A percentile compares a stretch with the other conserved stretches of the same genome.
Evolutionary conservation across 1,139 yeast species (phyloP).

Genomic region (Taphrina confusa): DNA sequence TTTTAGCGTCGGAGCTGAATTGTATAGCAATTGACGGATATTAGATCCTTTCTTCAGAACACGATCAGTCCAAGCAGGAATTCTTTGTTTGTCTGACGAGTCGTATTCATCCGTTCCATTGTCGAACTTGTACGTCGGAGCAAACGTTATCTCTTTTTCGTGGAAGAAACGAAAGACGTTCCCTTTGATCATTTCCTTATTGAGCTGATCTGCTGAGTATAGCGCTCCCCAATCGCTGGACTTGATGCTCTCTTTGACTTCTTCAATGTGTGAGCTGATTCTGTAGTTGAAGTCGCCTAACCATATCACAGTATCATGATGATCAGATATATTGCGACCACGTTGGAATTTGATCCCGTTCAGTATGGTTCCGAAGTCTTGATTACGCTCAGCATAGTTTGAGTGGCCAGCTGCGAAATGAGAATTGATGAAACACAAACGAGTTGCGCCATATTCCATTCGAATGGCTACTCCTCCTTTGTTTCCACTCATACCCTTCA

Average conservation of each 20-base stretch:
- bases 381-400: constrained; percentile 82
- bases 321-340: constrained; percentile 64
- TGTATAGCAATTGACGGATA: constrained; percentile 66
- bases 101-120: constrained; percentile 83
- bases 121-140: constrained; percentile 93
- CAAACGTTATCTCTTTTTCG: constrained; percentile 75
- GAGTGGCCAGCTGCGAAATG: constrained; percentile 92
- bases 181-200: constrained; percentile 78
- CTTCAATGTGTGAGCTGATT: constrained; percentile 71
- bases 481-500: constrained; percentile 89
- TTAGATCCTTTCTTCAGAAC: constrained; percentile 58
- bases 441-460: constrained; percentile 72
- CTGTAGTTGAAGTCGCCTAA: constrained; percentile 95
- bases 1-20: constrained; percentile 55
- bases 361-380: constrained; percentile 78
- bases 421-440: constrained; percentile 80
- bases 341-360: constrained; percentile 77
- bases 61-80: constrained; percentile 97
- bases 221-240: constrained; percentile 54
- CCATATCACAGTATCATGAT: constrained; percentile 82
- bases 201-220: constrained; percentile 76
- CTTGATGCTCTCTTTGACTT: constrained; percentile 62
- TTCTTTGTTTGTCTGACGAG: constrained; percentile 84
- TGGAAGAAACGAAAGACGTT: constrained; percentile 80
- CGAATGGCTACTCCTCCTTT: constrained; percentile 90